phyloP scores from a whole-genome alignment of 495 filamentous ascomycete species.

The Amorphotheca resinae region DNA sequence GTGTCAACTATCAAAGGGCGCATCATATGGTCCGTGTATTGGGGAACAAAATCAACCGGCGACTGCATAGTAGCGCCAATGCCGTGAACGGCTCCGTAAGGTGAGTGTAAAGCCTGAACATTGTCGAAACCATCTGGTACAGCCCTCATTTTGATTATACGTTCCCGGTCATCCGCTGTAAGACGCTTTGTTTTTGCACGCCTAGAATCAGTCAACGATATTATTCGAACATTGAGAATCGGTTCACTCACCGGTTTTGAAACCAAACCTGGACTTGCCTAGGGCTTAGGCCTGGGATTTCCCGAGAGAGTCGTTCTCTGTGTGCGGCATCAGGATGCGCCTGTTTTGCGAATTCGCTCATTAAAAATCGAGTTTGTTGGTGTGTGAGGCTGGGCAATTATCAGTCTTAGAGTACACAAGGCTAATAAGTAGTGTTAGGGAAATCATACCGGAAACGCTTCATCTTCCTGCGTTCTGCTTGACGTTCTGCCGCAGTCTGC shows the following conservation, averaged over 20 bases:
- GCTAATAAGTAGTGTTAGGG: not conserved
- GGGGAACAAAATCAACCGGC: constrained; percentile 38
- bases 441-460: constrained; percentile 74
- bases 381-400: constrained; percentile 63
- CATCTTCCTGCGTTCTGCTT: constrained; percentile 83
- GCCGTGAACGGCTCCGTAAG: constrained; percentile 42
- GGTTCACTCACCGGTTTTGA: constrained; percentile 70
- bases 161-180: constrained; percentile 83
- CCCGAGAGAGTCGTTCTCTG: constrained; percentile 75
- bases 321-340: constrained; percentile 92
- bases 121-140: constrained; percentile 90
- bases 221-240: constrained; percentile 9
- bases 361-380: constrained; percentile 90
- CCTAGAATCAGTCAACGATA: constrained; percentile 31
- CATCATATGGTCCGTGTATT: constrained; percentile 40
- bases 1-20: constrained; percentile 50
- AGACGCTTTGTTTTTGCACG: constrained; percentile 92
- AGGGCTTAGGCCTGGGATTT: constrained; percentile 87
- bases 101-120: constrained; percentile 78
- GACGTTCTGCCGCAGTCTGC: constrained; percentile 55
- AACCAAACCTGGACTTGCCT: constrained; percentile 98
- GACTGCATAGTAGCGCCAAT: constrained; percentile 43
- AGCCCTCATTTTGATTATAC: constrained; percentile 86
- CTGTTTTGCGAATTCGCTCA: constrained; percentile 95
- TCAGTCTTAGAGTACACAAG: not conserved